These are phyloP conservation scores for Tothia fuscella DNA, from an alignment of 2,329 filamentous ascomycete genomes.

Conservation along the genomic window DNA sequence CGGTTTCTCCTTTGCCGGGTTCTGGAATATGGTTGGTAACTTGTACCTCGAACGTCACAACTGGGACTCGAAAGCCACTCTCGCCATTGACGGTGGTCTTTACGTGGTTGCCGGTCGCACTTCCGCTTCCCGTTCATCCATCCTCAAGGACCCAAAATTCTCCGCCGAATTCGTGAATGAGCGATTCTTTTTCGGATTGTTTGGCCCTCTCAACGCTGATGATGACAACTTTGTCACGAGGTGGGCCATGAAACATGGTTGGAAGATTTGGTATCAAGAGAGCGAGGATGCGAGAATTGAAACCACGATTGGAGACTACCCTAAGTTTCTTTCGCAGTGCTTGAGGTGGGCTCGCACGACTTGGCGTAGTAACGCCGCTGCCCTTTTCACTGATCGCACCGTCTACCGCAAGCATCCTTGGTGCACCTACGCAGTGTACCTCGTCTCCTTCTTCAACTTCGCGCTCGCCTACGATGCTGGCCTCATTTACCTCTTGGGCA, in stretches of 20 bases:
- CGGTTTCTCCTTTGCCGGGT: constrained; percentile 5
- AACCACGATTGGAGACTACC: constrained; percentile 35
- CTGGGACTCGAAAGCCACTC: constrained; percentile 21
- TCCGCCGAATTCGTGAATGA: constrained; percentile 4
- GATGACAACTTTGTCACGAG: constrained; percentile 39
- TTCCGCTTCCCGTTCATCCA: constrained; percentile 16
- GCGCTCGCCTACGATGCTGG: constrained; percentile 40
- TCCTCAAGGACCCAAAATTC: constrained; percentile 17
- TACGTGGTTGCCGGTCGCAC: constrained; percentile 23
- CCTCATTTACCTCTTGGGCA: not conserved
- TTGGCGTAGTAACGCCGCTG: constrained; percentile 26
- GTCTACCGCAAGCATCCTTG: constrained; percentile 37
- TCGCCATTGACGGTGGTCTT: constrained; percentile 21
- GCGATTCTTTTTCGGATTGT: constrained; percentile 10
- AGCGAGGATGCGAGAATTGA: constrained; percentile 34
- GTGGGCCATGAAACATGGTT: constrained; percentile 34
- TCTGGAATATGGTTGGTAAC: constrained; percentile 17
- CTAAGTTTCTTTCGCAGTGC: constrained; percentile 38
- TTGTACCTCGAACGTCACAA: constrained; percentile 23
- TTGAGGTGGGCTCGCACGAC: constrained; percentile 41
- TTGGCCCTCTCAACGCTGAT: constrained; percentile 16
- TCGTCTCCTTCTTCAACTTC: constrained; percentile 43
- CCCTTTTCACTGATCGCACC: constrained; percentile 18
- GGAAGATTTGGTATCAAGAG: constrained; percentile 41
- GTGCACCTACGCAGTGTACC: constrained; percentile 43